Evolutionary conservation across 2,329 filamentous ascomycete species (phyloP).

Genomic region (Fonsecaea monophora): DNA sequence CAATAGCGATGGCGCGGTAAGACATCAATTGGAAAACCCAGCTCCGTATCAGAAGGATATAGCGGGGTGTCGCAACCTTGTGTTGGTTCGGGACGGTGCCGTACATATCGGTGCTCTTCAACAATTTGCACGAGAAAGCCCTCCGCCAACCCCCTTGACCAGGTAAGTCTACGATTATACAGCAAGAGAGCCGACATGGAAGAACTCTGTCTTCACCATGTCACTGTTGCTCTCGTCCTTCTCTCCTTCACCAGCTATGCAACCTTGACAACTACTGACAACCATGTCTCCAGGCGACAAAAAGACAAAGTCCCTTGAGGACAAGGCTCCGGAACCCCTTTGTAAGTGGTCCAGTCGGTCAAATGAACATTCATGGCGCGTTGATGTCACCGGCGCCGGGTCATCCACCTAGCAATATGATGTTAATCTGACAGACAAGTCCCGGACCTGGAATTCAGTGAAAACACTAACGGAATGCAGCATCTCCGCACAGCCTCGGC

Average conservation of each 20-base stretch:
- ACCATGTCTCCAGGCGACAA: conserved; percentile 27
- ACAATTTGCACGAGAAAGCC: neutral
- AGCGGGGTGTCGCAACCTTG: neutral
- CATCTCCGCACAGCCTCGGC: neutral
- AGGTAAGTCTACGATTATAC: conserved; percentile 21
- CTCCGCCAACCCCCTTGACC: conserved; percentile 5
- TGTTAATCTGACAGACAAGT: conserved; percentile 9
- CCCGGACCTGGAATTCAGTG: neutral
- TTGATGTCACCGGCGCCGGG: conserved; percentile 3
- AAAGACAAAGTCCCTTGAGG: conserved; percentile 15
- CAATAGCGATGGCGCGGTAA: conserved; percentile 14
- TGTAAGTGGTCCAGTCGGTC: conserved; percentile 20
- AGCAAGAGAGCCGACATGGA: conserved; percentile 2
- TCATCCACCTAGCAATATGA: conserved; percentile 7
- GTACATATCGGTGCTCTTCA: neutral
- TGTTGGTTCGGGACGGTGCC: neutral
- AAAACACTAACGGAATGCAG: conserved; percentile 21
- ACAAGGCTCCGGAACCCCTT: conserved; percentile 18
- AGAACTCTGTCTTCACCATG: conserved; percentile 4
- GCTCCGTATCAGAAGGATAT: neutral
- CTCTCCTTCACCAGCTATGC: neutral
- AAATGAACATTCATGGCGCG: neutral
- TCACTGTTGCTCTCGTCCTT: neutral
- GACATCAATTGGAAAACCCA: neutral
- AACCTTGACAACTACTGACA: conserved; percentile 19